These are phyloP conservation scores for Aspergillus biplanus DNA, from an alignment of 495 filamentous ascomycete species.

Conservation along the genomic window DNA sequence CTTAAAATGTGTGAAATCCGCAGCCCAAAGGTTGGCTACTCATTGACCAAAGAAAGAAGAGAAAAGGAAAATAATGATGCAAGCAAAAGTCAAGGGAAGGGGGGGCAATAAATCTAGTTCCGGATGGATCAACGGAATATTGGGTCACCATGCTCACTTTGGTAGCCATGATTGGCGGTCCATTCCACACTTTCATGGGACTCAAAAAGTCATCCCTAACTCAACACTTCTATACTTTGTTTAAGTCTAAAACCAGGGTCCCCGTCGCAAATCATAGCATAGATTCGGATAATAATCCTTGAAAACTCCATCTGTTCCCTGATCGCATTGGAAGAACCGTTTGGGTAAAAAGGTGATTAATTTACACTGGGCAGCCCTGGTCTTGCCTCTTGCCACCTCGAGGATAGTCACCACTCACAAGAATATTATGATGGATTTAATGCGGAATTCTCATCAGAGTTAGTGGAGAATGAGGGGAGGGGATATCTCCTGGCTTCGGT, in stretches of 20 bases:
- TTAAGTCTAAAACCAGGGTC: slow-evolving; percentile 1
- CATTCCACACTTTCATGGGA: slow-evolving; percentile 9
- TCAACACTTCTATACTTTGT: not conserved
- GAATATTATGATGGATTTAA: not conserved
- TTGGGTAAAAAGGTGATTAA: not conserved
- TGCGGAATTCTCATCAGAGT: not conserved
- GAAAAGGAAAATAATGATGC: slow-evolving; percentile 13
- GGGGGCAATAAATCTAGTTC: slow-evolving; percentile 13
- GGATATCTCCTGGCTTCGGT: not conserved
- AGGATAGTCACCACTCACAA: not conserved
- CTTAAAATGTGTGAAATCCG: slow-evolving; percentile 2
- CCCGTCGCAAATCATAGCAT: slow-evolving; percentile 10
- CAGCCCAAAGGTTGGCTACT: slow-evolving; percentile 5
- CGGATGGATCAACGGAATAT: slow-evolving; percentile 6
- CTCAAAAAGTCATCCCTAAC: not conserved
- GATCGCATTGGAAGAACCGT: not conserved
- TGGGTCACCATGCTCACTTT: slow-evolving; percentile 4
- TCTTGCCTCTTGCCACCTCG: not conserved
- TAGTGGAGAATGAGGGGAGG: not conserved
- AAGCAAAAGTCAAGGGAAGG: not conserved
- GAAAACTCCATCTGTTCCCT: slow-evolving; percentile 5
- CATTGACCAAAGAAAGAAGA: slow-evolving; percentile 6
- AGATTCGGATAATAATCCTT: slow-evolving; percentile 8
- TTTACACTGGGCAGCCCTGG: not conserved
- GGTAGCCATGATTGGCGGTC: slow-evolving; percentile 11